These are phyloP conservation scores for Aphanomyces invadans DNA, from an alignment of 352 stramenopile genomes.

Conservation along the genomic window DNA sequence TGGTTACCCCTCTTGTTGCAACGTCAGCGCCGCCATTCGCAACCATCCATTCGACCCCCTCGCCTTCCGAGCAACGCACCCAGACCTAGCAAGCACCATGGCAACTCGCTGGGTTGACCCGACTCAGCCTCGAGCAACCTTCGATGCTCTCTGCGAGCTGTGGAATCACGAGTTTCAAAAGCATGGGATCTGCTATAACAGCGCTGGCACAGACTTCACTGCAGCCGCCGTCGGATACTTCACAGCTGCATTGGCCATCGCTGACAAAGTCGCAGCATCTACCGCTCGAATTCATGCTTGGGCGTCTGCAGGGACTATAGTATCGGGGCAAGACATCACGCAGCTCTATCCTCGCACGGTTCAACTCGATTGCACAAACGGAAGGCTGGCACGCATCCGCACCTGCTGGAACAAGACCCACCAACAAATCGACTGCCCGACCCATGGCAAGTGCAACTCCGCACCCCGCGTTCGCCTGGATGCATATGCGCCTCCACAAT, in stretches of 20 bases:
- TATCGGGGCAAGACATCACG: not conserved
- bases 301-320: slow-evolving; percentile 25
- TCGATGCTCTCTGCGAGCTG: slow-evolving; percentile 61
- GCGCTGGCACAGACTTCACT: slow-evolving; percentile 37
- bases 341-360: not conserved
- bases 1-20: slow-evolving; percentile 62
- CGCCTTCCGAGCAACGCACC: slow-evolving; percentile 36
- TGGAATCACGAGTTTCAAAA: slow-evolving; percentile 83
- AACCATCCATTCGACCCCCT: slow-evolving; percentile 54
- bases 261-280: slow-evolving; percentile 31
- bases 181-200: slow-evolving; percentile 65
- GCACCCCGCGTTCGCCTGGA: not conserved
- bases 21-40: slow-evolving; percentile 37
- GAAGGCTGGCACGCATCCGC: slow-evolving; percentile 7
- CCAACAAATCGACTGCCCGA: slow-evolving; percentile 4
- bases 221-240: slow-evolving; percentile 60
- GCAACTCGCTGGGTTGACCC: slow-evolving; percentile 54
- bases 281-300: slow-evolving; percentile 48
- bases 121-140: slow-evolving; percentile 39
- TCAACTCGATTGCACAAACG: not conserved
- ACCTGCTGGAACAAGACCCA: slow-evolving; percentile 6
- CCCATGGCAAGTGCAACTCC: not conserved
- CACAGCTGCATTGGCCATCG: slow-evolving; percentile 41
- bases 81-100: slow-evolving; percentile 42
- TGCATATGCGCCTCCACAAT: not conserved